Conservation (phyloP, 805 yeast species). For the Priceomyces carsonii region DNA sequence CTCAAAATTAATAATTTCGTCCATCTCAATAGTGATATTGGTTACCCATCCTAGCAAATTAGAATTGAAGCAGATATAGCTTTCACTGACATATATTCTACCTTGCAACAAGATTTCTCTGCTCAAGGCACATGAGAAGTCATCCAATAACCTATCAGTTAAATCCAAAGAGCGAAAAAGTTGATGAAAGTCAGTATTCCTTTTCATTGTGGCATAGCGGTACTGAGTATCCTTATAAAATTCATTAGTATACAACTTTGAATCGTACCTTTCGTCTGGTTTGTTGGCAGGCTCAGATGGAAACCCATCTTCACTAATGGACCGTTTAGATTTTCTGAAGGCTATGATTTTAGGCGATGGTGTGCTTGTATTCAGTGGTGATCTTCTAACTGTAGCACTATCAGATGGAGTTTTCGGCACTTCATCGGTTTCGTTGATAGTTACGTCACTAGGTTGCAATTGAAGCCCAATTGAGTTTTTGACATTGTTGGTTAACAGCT, state of each 20-base stretch:
- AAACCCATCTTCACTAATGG: conserved; percentile 31
- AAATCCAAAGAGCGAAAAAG: conserved; percentile 66
- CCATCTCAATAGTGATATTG: conserved; percentile 66
- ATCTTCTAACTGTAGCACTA: neutral
- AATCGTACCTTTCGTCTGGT: conserved; percentile 29
- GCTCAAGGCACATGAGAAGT: conserved; percentile 86
- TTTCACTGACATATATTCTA: conserved; percentile 75
- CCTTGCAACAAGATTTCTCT: conserved; percentile 89
- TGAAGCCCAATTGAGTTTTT: conserved; percentile 4
- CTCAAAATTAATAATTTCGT: conserved; percentile 72
- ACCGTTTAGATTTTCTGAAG: conserved; percentile 36
- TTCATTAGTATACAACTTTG: conserved; percentile 57
- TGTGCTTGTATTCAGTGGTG: neutral
- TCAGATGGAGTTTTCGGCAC: neutral
- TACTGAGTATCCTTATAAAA: conserved; percentile 57
- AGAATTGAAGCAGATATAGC: conserved; percentile 81
- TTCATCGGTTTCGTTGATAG: conserved; percentile 2
- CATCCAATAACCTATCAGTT: conserved; percentile 77
- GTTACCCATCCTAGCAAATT: conserved; percentile 91
- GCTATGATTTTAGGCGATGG: conserved; percentile 40
- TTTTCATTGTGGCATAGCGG: conserved; percentile 60
- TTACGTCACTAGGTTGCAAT: conserved; percentile 1
- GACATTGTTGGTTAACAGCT: conserved; percentile 1
- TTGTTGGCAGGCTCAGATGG: conserved; percentile 12
- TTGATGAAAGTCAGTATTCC: conserved; percentile 76